Evolutionary conservation across 2,329 filamentous ascomycete species (phyloP).

Genomic region (Sclerotiophoma versabilis): DNA sequence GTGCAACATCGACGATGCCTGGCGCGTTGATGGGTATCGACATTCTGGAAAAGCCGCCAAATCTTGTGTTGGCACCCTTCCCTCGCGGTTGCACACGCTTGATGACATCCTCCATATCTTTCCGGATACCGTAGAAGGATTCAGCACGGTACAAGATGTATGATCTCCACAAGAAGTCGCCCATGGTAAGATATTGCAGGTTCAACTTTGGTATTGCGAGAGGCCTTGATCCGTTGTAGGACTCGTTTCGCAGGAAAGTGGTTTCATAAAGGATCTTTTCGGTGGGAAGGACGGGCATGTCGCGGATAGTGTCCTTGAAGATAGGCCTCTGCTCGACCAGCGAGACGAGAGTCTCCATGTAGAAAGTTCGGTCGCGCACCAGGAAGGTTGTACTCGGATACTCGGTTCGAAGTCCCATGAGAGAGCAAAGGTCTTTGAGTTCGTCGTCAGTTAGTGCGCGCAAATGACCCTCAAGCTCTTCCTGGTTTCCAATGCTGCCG

Average conservation of each 20-base stretch:
- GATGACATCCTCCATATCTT: conserved; percentile 84
- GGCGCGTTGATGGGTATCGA: conserved; percentile 85
- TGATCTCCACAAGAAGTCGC: conserved; percentile 96
- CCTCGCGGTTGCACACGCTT: conserved; percentile 77
- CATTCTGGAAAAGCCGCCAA: conserved; percentile 90
- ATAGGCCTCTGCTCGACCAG: conserved; percentile 78
- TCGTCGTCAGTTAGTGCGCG: conserved; percentile 77
- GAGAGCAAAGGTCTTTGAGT: conserved; percentile 69
- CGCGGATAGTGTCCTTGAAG: conserved; percentile 79
- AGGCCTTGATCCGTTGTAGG: conserved; percentile 85
- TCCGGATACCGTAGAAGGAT: conserved; percentile 90
- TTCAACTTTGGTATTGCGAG: conserved; percentile 94
- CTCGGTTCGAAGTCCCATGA: conserved; percentile 79
- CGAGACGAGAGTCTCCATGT: conserved; percentile 75
- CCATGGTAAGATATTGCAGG: conserved; percentile 91
- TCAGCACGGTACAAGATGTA: conserved; percentile 89
- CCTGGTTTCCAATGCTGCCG: conserved; percentile 80
- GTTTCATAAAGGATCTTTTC: conserved; percentile 82
- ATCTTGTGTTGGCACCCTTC: conserved; percentile 70
- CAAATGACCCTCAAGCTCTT: conserved; percentile 79
- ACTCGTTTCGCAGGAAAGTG: conserved; percentile 79
- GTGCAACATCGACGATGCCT: conserved; percentile 84
- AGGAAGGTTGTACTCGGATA: conserved; percentile 78
- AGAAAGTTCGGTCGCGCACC: conserved; percentile 67
- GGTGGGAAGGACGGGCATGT: conserved; percentile 81